Evolutionary conservation across 2,329 filamentous ascomycete genomes (phyloP).

Genomic region (Atkinsonella hypoxylon): DNA sequence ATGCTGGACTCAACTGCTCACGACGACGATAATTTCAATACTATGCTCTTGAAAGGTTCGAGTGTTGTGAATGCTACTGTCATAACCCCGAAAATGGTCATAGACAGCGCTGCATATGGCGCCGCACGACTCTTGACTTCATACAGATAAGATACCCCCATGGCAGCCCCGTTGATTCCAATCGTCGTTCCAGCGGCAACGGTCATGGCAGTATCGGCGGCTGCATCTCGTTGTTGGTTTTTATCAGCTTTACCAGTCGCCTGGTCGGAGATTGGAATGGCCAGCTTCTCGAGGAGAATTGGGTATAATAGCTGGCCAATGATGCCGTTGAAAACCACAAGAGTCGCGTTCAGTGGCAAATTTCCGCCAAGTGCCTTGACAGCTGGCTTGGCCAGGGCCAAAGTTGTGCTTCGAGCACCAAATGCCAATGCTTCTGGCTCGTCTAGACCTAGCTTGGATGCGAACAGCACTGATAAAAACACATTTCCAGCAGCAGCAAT

Average conservation of each 20-base stretch:
- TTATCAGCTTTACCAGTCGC: background rate
- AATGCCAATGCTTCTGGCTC: slow-evolving; percentile 29
- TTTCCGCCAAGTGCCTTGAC: slow-evolving; percentile 33
- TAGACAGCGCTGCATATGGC: slow-evolving; percentile 43
- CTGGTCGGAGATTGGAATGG: slow-evolving; percentile 9
- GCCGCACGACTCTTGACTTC: slow-evolving; percentile 39
- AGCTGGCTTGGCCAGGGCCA: slow-evolving; percentile 37
- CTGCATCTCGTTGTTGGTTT: background rate
- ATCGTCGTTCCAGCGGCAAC: slow-evolving; percentile 40
- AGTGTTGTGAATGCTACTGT: slow-evolving; percentile 42
- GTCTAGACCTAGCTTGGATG: slow-evolving; percentile 24
- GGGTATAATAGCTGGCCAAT: slow-evolving; percentile 29
- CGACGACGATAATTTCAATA: slow-evolving; percentile 21
- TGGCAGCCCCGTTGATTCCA: slow-evolving; percentile 47
- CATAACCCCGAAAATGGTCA: slow-evolving; percentile 45
- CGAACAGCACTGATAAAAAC: slow-evolving; percentile 26
- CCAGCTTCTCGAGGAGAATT: slow-evolving; percentile 18
- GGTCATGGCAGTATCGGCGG: slow-evolving; percentile 20
- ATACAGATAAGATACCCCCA: slow-evolving; percentile 47
- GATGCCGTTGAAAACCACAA: slow-evolving; percentile 41
- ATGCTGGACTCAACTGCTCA: background rate
- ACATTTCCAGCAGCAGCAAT: slow-evolving; percentile 29
- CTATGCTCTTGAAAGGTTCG: slow-evolving; percentile 28
- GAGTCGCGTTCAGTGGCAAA: slow-evolving; percentile 32
- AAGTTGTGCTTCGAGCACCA: slow-evolving; percentile 36